These are phyloP conservation scores for Emergomyces africanus DNA, from an alignment of 2,329 filamentous ascomycete genomes.

Conservation along the genomic window DNA sequence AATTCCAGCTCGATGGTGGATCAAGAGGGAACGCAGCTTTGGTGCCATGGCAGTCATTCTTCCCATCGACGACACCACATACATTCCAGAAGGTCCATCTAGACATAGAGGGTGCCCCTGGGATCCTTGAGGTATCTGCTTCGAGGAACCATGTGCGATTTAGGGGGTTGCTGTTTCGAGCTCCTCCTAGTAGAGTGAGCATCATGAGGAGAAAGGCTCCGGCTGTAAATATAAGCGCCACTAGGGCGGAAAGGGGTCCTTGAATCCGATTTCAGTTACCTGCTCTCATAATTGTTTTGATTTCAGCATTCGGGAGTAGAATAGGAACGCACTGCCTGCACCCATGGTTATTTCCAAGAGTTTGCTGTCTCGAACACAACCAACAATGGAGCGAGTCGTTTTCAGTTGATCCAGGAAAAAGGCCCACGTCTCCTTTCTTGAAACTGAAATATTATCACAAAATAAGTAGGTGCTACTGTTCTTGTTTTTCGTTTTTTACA, in stretches of 20 bases:
- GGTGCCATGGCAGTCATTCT: constrained; percentile 52
- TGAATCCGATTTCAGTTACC: constrained; percentile 1
- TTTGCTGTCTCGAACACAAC: neutral
- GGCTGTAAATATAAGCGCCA: constrained; percentile 50
- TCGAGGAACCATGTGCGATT: constrained; percentile 75
- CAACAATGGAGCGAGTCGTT: neutral
- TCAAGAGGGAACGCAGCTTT: constrained; percentile 56
- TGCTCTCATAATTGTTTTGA: neutral
- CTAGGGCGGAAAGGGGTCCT: constrained; percentile 44
- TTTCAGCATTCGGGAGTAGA: neutral
- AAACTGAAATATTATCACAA: neutral
- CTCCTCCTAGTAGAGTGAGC: constrained; percentile 52
- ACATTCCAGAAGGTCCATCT: constrained; percentile 90
- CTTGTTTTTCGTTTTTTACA: too few species aligned
- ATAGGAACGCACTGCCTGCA: neutral
- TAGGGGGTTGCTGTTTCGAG: constrained; percentile 43
- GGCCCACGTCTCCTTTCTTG: neutral
- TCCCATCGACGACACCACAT: constrained; percentile 48
- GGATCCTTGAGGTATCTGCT: constrained; percentile 61
- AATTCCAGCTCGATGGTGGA: constrained; percentile 44
- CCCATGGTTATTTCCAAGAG: neutral
- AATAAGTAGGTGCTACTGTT: neutral
- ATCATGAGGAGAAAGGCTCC: constrained; percentile 52
- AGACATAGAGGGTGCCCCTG: constrained; percentile 51
- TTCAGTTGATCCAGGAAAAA: neutral